Percentiles rank a stretch among this genome's conserved stretches.
These are phyloP conservation scores for Ilex asprella DNA, from an alignment of 257 asterid species.

Conservation along the genomic window DNA sequence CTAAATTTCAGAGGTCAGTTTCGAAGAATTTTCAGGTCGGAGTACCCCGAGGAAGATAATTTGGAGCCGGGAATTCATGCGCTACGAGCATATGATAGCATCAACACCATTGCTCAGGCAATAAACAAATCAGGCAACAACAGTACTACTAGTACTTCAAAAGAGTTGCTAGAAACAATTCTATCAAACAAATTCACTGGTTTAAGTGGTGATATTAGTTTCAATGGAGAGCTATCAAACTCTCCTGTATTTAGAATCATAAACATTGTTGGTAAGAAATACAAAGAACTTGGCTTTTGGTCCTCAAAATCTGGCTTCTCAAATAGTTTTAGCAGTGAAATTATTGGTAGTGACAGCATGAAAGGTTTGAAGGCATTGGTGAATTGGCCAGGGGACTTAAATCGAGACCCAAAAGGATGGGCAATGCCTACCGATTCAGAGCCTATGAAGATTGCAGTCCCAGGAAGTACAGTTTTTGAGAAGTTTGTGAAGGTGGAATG, in stretches of 20 bases:
- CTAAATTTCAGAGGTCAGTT: slow-evolving; percentile 20
- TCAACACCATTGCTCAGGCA: slow-evolving; percentile 19
- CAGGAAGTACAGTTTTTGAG: slow-evolving; percentile 18
- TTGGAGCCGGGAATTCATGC: slow-evolving; percentile 35
- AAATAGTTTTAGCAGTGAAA: background rate
- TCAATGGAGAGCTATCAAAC: slow-evolving; percentile 10
- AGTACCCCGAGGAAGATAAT: slow-evolving; percentile 25
- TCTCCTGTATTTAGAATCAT: slow-evolving; percentile 21
- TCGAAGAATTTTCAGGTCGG: slow-evolving; percentile 8
- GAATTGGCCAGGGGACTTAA: slow-evolving; percentile 39
- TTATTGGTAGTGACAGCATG: background rate
- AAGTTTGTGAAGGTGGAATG: slow-evolving; percentile 22
- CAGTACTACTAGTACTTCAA: slow-evolving; percentile 8
- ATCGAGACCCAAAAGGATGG: slow-evolving; percentile 41
- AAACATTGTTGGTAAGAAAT: slow-evolving; percentile 28
- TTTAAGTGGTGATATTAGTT: slow-evolving; percentile 28
- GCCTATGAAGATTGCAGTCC: slow-evolving; percentile 35
- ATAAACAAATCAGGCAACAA: slow-evolving; percentile 4
- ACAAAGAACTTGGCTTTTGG: slow-evolving; percentile 36
- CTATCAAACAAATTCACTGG: slow-evolving; percentile 28
- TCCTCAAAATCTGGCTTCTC: slow-evolving; percentile 24
- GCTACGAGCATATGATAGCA: slow-evolving; percentile 34
- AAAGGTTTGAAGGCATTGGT: slow-evolving; percentile 3
- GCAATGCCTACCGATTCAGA: slow-evolving; percentile 28
- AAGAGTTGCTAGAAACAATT: slow-evolving; percentile 10